Evolutionary conservation across 1,139 yeast species (phyloP), one percentile per base, ranked within the genome.

Genomic region (Geotrichum histeridarum): DNA sequence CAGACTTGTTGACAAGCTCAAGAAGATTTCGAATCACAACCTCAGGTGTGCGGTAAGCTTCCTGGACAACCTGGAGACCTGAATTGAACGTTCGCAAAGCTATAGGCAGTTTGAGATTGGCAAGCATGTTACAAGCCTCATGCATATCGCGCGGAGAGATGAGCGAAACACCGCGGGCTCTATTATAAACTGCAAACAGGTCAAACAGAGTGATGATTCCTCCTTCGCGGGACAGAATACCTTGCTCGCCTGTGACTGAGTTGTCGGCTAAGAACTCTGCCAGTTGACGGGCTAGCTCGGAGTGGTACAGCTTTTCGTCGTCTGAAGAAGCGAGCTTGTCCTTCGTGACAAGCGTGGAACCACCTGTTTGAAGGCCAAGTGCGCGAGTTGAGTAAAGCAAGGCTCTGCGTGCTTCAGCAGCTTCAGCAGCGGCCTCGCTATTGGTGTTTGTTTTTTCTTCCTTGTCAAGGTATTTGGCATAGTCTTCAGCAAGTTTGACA

Each of bases 141-240:
- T 67, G 70, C 48, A 84, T 65, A 59, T 83, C 86, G 27, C 70
- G 67, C 1, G 90, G 86, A 0, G 86, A 77, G 1, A 84, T 74
- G 36, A 82, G 68, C 38, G 81, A 80, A 2, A 81, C 73, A 1
- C 86, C 86, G 56, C 83, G 72, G 0, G 83, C 76, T 54, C 84
- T 74, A 61, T 84, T 84, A 67, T 81, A 83, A 22, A 80, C 61
- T 0, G 83, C 81, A 67, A 76, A 84, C 31, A 84, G 65, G 61
- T 84, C 90, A 47, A 79, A 76, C 27, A 84, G 61, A 0, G 86
- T 75, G n/a, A 84, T 71, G 14, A 81, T 71, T 1, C 85, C 86
- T 42, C 83, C 83, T 50, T 76, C 76, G 32, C 69, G 70, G 31
- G 73, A 73, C 48, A 80, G 59, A 0, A 78, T 64, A 27, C 79